Base-by-base conservation (phyloP, 768 basidiomycete species). In the Pleurotus citrinopileatus region DNA sequence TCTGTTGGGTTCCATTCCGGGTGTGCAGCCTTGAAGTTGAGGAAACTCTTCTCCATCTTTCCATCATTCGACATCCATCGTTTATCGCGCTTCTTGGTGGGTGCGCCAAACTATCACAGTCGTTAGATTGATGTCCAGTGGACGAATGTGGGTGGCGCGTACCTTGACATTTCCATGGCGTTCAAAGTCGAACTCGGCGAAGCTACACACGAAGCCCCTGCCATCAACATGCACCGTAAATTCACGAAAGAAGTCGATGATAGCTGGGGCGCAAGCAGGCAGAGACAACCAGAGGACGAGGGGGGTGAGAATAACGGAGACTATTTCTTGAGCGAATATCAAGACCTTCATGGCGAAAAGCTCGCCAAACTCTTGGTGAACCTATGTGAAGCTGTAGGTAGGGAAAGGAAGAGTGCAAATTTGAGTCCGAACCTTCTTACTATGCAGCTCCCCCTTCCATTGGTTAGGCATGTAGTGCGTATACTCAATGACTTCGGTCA, bases 21-120 rank as follows among this genome's bases (percentile, higher is more conserved):
- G 70, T 98, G 91, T 1, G 93, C 89, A 38, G 93, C 93, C 73
- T 95, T 96, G 78, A 97, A 97, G 64, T 90, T 92, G 27, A 96
- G 74, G 73, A 97, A 91, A 67, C 89, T 92, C 74, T 98, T 97
- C 77, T 99, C 97, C 95, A 99, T 98, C 79, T 99, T 99, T 29
- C 92, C 92, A 60, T 96, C 89, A 57, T 90, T 91, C 3, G 90
- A 91, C 62, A 89, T 77, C 77, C 89, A 86, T 55, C 83, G 83
- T 60, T 84, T 84, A 59, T 93, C 89, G 10, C 76, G 73, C 6
- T 78, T 80, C 34, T 75, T 70, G 3, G 82, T 77, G 0, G 92
- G 91, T 9, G 91, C 94, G n/a, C 93, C 93, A 61, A 92, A 94
- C 89, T 92, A 57, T n/a, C n/a, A n/a, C n/a, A n/a, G n/a, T n/a